Base-by-base conservation (phyloP, 1,284 basidiomycete species). In the Nidula niveotomentosa region DNA sequence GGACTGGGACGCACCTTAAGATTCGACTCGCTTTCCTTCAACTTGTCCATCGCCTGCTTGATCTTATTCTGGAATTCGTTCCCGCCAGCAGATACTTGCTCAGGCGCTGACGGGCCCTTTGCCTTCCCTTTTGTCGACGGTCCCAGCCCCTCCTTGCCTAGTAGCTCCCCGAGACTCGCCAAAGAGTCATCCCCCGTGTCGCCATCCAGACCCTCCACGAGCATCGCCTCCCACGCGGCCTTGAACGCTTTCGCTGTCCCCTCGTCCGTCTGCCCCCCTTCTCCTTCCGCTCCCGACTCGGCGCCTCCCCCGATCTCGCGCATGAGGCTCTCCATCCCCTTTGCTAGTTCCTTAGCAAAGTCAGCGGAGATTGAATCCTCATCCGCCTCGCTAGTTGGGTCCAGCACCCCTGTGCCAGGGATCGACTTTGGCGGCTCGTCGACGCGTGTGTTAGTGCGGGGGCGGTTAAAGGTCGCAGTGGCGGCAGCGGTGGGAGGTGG, bases 291-390 rank as follows among this genome's bases (percentile, higher is more conserved):
- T 41, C 46, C 15, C 60, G 64, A 49, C 36, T 62, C 33, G 62
- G 58, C 66, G 35, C 72, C 73, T 5, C 69, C 71, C 9, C 70
- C 74, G 13, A 96, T 77, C 64, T 87, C 88, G 17, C 80, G 79
- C 77, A 97, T 85, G 47, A 97, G 78, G n/a, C 76, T 76, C 67
- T 94, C 91, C 94, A 98, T 96, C 35, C 85, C 90, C 65, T 83
- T 78, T 6, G 88, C 85, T 46, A 97, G 78, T 65, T 92, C 87
- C 43, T 80, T 77, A 44, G 89, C 84, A 64, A 94, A 93, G 51
- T 72, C 86, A 67, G 53, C 78, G 60, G 72, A 68, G 4, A 79
- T 60, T n/a, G 67, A 69, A 41, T 71, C 69, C 53, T 76, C 76
- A 41, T 73, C 70, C n/a, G 61, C 62, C 50, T 73, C 70, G 49